Percentiles rank a stretch among this genome's conserved stretches.
These are phyloP conservation scores for Diaporthe citri DNA, from an alignment of 2,329 filamentous ascomycete genomes.

Conservation along the genomic window DNA sequence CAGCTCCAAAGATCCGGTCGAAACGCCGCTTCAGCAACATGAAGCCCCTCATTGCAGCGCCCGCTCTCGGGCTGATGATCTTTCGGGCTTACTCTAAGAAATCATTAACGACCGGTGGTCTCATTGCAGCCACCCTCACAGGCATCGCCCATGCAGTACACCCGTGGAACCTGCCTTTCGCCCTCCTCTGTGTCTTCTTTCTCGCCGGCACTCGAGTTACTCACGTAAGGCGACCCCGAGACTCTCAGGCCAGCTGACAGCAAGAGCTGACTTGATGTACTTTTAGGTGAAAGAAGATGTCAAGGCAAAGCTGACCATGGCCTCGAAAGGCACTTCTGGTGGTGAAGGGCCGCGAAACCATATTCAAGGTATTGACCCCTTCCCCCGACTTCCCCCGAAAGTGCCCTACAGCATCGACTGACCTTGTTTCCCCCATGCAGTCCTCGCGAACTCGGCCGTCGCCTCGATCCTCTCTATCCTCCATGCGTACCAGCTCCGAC, in stretches of 20 bases:
- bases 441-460: constrained; percentile 88
- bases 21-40: constrained; percentile 52
- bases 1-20: neutral
- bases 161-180: constrained; percentile 93
- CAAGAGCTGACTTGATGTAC: constrained; percentile 37
- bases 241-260: neutral
- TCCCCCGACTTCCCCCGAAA: no score
- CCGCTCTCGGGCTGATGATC: constrained; percentile 70
- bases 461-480: constrained; percentile 75
- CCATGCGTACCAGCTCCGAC: constrained; percentile 70
- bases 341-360: constrained; percentile 88
- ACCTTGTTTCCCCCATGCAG: constrained; percentile 46
- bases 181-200: constrained; percentile 86
- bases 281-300: constrained; percentile 84
- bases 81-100: constrained; percentile 78
- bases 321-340: constrained; percentile 77
- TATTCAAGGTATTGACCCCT: constrained; percentile 72
- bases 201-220: constrained; percentile 86
- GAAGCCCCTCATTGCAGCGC: constrained; percentile 69
- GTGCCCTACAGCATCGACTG: neutral
- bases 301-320: constrained; percentile 85
- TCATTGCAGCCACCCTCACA: constrained; percentile 78
- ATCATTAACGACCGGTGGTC: constrained; percentile 82
- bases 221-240: constrained; percentile 67
- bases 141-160: constrained; percentile 88